Evolutionary conservation across 495 filamentous ascomycete genomes (phyloP).

Genomic region (Penicillium maclennaniae): DNA sequence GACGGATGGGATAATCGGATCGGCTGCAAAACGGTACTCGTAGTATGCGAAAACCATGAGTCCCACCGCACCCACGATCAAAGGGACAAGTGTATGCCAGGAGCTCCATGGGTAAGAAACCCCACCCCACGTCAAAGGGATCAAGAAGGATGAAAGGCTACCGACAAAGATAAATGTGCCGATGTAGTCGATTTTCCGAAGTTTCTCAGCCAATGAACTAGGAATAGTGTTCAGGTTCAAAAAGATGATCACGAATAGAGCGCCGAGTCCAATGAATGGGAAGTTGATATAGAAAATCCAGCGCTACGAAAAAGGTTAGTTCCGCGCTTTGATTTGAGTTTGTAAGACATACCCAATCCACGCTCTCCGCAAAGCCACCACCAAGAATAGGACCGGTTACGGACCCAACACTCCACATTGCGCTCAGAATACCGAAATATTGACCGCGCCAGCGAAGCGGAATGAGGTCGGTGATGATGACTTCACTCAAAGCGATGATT

Average conservation of each 20-base stretch:
- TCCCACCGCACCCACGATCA: constrained; percentile 52
- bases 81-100: constrained; percentile 53
- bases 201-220: constrained; percentile 35
- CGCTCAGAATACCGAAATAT: constrained; percentile 49
- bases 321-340: not conserved
- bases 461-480: constrained; percentile 66
- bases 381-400: constrained; percentile 66
- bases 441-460: constrained; percentile 42
- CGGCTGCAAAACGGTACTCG: constrained; percentile 42
- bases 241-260: constrained; percentile 46
- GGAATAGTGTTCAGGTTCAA: constrained; percentile 43
- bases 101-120: constrained; percentile 45
- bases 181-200: constrained; percentile 56
- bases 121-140: constrained; percentile 51
- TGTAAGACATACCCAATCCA: constrained; percentile 49
- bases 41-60: constrained; percentile 43
- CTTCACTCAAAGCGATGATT: constrained; percentile 59
- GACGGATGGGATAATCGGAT: constrained; percentile 45
- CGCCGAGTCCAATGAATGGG: constrained; percentile 49
- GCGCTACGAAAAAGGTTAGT: constrained; percentile 23
- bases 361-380: constrained; percentile 62
- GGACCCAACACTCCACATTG: constrained; percentile 63
- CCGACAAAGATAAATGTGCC: constrained; percentile 55
- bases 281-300: constrained; percentile 57
- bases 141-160: constrained; percentile 44